Base-by-base conservation (phyloP, 169 alveolate genomes). In the Plasmodium billcollinsi region DNA sequence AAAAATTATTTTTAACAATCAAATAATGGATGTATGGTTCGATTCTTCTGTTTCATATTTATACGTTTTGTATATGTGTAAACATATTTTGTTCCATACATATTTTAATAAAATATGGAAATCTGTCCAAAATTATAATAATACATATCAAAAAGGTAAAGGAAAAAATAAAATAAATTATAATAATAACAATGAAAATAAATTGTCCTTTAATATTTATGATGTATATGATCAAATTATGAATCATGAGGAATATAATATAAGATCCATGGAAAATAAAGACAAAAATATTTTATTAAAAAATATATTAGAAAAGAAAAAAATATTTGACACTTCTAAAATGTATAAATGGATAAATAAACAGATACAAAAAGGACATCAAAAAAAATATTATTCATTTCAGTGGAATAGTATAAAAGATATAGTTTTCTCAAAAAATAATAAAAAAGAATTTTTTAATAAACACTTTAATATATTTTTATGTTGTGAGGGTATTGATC, bases 1-100 rank as follows among this genome's bases (percentile, higher is more conserved):
- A 6, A 45, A 83, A 47, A 56, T 78, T 15, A 56, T 52, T 59
- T 75, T 70, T 59, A 83, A 86, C 18, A 80, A 88, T 6, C 94
- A 90, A 80, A 88, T 94, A n/a, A 88, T 94, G 91, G 97, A 94
- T 69, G 95, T 96, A 8, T 96, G 98, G 98, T 96, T 96, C 74
- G 98, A 96, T 73, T 94, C 98, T 8, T 97, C 95, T 26, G 62
- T 93, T 49, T 94, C 97, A 0, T 94, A 94, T 39, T 50, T 86
- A 54, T 86, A 86, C 50, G 88, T 71, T 29, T 21, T 86, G 54
- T 47, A 72, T 50, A 70, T 86, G 58, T 61, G 72, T 63, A 86
- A 26, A 61, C 92, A 86, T 39, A 58, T 86, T 43, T 50, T 86
- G 52, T 73, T 59, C 26, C 71, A 86, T 54, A 56, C 49, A 0